A percentile compares a stretch with the other conserved stretches of the same genome.
Evolutionary conservation across 352 stramenopile species (phyloP).

Genomic region (Phytophthora boehmeriae): DNA sequence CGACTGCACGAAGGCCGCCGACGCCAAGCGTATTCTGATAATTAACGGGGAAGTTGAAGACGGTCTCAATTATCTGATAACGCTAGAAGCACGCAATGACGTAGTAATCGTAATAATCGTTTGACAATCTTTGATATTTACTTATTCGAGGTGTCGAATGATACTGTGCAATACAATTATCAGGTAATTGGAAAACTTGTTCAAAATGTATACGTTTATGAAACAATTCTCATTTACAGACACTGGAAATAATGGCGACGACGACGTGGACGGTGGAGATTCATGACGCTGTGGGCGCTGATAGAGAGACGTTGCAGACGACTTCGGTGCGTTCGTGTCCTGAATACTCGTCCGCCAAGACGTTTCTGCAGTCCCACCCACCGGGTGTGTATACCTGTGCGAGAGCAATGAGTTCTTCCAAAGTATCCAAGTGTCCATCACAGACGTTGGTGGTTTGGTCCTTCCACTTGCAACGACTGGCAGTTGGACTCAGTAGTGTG

Average conservation of each 20-base stretch:
- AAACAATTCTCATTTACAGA: no score
- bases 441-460: conserved; percentile 47
- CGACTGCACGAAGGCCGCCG: no score
- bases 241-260: conserved; percentile 1
- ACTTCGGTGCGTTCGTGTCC: conserved; percentile 2
- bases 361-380: conserved; percentile 53
- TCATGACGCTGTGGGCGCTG: conserved; percentile 2
- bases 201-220: no score
- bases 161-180: no score
- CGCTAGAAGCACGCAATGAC: no score
- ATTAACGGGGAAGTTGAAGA: no score
- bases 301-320: neutral
- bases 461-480: conserved; percentile 66
- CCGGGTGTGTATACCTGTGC: conserved; percentile 70
- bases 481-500: conserved; percentile 26
- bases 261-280: conserved; percentile 22
- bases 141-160: no score
- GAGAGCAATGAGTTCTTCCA: conserved; percentile 28
- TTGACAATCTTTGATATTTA: no score
- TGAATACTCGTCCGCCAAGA: conserved; percentile 44
- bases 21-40: no score
- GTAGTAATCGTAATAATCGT: no score
- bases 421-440: neutral
- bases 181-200: no score
- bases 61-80: no score